Percentiles rank a stretch among this genome's conserved stretches.
Conservation (phyloP, 2,329 filamentous ascomycete species). For the Pseudogymnoascus sp. region DNA sequence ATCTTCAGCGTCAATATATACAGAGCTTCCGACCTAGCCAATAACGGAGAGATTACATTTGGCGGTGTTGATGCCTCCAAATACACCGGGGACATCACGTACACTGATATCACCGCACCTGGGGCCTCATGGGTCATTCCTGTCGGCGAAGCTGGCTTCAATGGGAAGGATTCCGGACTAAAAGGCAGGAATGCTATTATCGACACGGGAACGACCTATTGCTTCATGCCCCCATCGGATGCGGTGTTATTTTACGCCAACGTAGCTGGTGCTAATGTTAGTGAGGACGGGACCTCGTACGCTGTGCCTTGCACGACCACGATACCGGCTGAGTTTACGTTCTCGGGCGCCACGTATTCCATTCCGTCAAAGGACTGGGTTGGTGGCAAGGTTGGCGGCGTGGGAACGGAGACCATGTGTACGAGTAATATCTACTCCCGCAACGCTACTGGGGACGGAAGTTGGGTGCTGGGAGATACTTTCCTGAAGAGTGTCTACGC, state of each 20-base stretch:
- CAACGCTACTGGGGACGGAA: conserved; percentile 48
- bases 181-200: conserved; percentile 56
- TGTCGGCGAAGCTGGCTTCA: conserved; percentile 55
- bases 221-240: conserved; percentile 60
- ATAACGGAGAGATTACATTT: conserved; percentile 70
- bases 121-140: conserved; percentile 64
- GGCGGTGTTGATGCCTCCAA: conserved; percentile 59
- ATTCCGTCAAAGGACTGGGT: conserved; percentile 68
- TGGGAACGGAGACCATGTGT: conserved; percentile 34
- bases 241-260: conserved; percentile 58
- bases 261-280: conserved; percentile 47
- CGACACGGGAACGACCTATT: conserved; percentile 75
- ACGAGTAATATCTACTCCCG: conserved; percentile 68
- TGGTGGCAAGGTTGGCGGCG: conserved; percentile 30
- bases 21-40: conserved; percentile 53
- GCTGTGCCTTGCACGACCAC: conserved; percentile 64
- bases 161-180: conserved; percentile 43
- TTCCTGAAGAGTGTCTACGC: conserved; percentile 87
- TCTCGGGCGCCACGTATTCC: conserved; percentile 57
- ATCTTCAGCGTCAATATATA: conserved; percentile 64
- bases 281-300: conserved; percentile 53
- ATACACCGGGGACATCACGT: conserved; percentile 60
- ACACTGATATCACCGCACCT: conserved; percentile 45
- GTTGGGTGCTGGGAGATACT: conserved; percentile 77
- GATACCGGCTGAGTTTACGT: conserved; percentile 51